A percentile compares a stretch with the other conserved stretches of the same genome.
Conservation (phyloP, 441 rosid genomes). For the Melastoma candidum region DNA sequence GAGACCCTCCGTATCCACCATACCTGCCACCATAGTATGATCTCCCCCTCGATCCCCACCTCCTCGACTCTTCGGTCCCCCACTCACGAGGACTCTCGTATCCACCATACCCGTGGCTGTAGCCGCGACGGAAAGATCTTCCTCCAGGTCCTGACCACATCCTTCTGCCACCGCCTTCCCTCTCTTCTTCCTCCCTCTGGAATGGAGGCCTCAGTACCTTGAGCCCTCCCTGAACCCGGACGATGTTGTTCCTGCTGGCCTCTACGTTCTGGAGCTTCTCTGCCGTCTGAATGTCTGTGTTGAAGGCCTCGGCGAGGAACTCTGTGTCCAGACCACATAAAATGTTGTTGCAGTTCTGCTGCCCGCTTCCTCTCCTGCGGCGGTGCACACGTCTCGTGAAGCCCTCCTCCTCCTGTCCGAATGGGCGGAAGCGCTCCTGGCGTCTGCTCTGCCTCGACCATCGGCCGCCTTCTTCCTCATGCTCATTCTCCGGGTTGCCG, state of each 20-base stretch:
- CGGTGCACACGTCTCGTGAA: no score
- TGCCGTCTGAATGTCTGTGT: conserved; percentile 31
- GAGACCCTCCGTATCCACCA: background rate
- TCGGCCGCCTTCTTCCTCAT: conserved; percentile 10
- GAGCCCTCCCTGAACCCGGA: conserved; percentile 42
- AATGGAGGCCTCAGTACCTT: conserved; percentile 34
- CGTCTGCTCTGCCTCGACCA: conserved; percentile 1
- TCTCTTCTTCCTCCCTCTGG: conserved; percentile 18
- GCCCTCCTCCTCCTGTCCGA: conserved; percentile 9
- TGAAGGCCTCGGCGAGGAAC: conserved; percentile 47
- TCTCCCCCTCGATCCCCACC: conserved; percentile 2
- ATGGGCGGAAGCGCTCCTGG: background rate
- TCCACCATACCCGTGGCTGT: no score
- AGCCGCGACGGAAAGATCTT: no score
- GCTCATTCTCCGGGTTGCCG: conserved; percentile 51
- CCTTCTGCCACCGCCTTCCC: background rate
- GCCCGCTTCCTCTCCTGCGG: no score
- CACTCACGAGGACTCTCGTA: background rate
- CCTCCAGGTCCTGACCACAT: background rate
- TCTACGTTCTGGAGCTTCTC: conserved; percentile 35
- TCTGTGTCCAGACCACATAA: conserved; percentile 46
- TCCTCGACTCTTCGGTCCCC: background rate
- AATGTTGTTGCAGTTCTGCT: conserved; percentile 28
- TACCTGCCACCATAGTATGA: no score
- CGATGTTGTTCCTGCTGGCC: conserved; percentile 50